These are phyloP conservation scores for Chrysanthemum lavandulifolium DNA, from an alignment of 129 eudicot genomes.

Conservation along the genomic window DNA sequence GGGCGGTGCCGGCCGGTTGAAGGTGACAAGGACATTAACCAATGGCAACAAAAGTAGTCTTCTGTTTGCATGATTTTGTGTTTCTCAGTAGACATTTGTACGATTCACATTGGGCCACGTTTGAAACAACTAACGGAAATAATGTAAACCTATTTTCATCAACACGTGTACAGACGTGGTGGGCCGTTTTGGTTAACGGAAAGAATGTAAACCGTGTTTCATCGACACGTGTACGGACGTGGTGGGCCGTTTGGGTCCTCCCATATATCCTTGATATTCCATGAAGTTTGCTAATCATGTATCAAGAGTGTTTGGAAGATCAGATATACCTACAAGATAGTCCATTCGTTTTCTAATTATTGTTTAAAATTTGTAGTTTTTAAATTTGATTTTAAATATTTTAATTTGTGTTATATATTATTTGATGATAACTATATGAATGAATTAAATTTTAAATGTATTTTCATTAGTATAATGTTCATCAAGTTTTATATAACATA, in stretches of 20 bases:
- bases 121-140: not conserved
- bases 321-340: too few relatives aligned
- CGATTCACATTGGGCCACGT: conserved; percentile 19
- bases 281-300: too few relatives aligned
- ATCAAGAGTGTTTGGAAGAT: too few relatives aligned
- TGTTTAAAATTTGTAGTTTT: too few relatives aligned
- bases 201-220: not conserved
- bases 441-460: too few relatives aligned
- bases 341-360: too few relatives aligned
- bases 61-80: conserved; percentile 4
- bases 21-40: conserved; percentile 25
- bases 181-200: not conserved
- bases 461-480: too few relatives aligned
- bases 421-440: too few relatives aligned
- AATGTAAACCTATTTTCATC: not conserved
- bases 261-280: too few relatives aligned
- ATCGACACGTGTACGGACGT: conserved; percentile 10
- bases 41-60: conserved; percentile 8
- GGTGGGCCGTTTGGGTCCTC: not conserved
- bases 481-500: too few relatives aligned
- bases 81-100: conserved; percentile 20
- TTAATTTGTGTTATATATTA: too few relatives aligned
- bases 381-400: too few relatives aligned
- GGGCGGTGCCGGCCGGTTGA: conserved; percentile 45
- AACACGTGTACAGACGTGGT: conserved; percentile 16